phyloP scores from a whole-genome alignment of 1,284 basidiomycete genomes.

The Leccinum holopus region DNA sequence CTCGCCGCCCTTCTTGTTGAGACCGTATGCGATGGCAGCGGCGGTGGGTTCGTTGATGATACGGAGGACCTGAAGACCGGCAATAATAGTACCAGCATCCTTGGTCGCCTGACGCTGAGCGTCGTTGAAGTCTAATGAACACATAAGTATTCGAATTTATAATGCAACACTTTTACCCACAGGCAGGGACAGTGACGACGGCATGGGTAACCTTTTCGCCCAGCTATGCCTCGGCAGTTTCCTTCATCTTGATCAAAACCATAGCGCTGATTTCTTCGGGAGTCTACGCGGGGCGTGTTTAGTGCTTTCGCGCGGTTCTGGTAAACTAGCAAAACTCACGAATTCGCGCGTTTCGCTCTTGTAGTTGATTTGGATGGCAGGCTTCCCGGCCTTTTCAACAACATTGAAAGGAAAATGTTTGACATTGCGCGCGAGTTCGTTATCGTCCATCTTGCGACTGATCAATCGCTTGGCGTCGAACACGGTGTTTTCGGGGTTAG shows the following conservation, averaged over 20 bases:
- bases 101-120: conserved; percentile 99
- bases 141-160: conserved; percentile 30
- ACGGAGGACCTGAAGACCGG: conserved; percentile 93
- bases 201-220: conserved; percentile 97
- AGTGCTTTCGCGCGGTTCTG: not conserved
- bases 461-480: conserved; percentile 99
- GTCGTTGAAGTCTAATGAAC: conserved; percentile 85
- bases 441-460: conserved; percentile 81
- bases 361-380: conserved; percentile 83
- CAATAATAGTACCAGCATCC: conserved; percentile 97
- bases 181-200: conserved; percentile 97
- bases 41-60: conserved; percentile 99
- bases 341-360: conserved; percentile 85
- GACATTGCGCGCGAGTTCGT: conserved; percentile 76
- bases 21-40: conserved; percentile 97
- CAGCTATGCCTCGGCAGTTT: conserved; percentile 97
- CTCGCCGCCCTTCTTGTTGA: conserved; percentile 94
- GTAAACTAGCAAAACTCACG: conserved; percentile 43
- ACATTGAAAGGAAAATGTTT: conserved; percentile 91
- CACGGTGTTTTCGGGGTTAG: conserved; percentile 92
- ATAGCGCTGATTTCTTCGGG: conserved; percentile 93
- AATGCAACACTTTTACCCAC: conserved; percentile 37
- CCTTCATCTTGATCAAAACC: conserved; percentile 98
- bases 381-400: conserved; percentile 81
- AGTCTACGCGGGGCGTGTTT: conserved; percentile 43